Conservation (phyloP, 2,329 filamentous ascomycete species). For the Fusarium illudens region DNA sequence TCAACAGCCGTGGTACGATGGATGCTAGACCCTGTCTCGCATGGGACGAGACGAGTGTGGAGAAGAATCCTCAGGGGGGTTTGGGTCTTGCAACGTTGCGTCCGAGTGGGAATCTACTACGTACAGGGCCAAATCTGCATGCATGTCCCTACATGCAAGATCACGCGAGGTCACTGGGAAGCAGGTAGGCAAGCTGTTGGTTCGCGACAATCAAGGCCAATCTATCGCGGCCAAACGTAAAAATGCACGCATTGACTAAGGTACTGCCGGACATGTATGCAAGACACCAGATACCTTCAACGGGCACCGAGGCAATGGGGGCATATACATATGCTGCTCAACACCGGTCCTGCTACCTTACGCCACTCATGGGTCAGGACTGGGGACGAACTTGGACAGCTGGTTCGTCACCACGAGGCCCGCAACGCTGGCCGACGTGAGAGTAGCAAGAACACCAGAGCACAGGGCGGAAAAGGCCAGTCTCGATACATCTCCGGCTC, state of each 20-base stretch:
- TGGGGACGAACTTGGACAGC: conserved; percentile 28
- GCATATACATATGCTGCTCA: too few relatives aligned
- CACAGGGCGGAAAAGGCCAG: conserved; percentile 81
- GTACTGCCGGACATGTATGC: not conserved
- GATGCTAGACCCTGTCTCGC: not conserved
- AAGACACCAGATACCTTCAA: too few relatives aligned
- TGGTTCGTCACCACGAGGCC: conserved; percentile 74
- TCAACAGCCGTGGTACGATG: not conserved
- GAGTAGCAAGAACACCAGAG: conserved; percentile 79
- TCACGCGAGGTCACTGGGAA: not conserved
- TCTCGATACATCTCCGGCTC: conserved; percentile 77
- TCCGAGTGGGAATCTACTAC: not conserved
- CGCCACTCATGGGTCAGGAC: too few relatives aligned
- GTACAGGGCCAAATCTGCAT: not conserved
- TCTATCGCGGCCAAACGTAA: not conserved
- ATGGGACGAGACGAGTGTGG: not conserved
- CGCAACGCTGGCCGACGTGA: conserved; percentile 81
- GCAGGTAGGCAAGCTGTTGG: not conserved
- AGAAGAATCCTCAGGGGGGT: not conserved
- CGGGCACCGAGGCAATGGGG: too few relatives aligned
- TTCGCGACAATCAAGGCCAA: not conserved
- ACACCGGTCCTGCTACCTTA: too few relatives aligned
- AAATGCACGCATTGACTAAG: not conserved
- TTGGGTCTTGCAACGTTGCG: not conserved
- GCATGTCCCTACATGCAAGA: not conserved